Conservation (phyloP, 1,284 basidiomycete species). For the Apiotrichum laibachii region DNA sequence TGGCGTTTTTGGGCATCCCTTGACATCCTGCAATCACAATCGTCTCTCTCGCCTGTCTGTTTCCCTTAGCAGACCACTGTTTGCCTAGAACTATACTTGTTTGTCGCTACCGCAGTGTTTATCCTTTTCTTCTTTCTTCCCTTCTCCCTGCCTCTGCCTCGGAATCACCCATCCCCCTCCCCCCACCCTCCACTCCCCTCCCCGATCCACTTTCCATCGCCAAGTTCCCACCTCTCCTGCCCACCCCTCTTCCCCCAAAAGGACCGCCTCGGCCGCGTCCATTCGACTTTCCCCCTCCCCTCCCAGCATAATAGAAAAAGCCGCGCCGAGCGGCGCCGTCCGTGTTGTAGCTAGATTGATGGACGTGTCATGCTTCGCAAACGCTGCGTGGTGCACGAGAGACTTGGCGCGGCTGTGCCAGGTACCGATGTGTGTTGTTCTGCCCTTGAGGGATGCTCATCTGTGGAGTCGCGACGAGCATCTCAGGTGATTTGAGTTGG, state of each 20-base stretch:
- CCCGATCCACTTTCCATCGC: neutral
- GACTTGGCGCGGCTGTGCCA: neutral
- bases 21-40: neutral
- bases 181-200: neutral
- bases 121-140: neutral
- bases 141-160: neutral
- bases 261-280: neutral
- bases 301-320: constrained; percentile 1
- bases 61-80: neutral
- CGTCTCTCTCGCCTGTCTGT: neutral
- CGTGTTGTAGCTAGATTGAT: constrained; percentile 18
- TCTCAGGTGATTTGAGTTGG: too few species aligned
- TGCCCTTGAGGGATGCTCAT: too few species aligned
- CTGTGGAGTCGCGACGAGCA: too few species aligned
- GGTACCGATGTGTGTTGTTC: too few species aligned
- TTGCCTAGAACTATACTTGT: neutral
- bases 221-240: too few species aligned
- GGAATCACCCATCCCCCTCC: neutral
- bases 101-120: neutral
- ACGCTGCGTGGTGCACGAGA: neutral
- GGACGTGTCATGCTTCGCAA: constrained; percentile 8
- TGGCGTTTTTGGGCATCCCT: constrained; percentile 5
- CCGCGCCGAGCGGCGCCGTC: constrained; percentile 1
- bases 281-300: neutral
- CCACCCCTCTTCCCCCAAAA: neutral